Evolutionary conservation across 2,329 filamentous ascomycete species (phyloP).

Genomic region (Hortaea werneckii): DNA sequence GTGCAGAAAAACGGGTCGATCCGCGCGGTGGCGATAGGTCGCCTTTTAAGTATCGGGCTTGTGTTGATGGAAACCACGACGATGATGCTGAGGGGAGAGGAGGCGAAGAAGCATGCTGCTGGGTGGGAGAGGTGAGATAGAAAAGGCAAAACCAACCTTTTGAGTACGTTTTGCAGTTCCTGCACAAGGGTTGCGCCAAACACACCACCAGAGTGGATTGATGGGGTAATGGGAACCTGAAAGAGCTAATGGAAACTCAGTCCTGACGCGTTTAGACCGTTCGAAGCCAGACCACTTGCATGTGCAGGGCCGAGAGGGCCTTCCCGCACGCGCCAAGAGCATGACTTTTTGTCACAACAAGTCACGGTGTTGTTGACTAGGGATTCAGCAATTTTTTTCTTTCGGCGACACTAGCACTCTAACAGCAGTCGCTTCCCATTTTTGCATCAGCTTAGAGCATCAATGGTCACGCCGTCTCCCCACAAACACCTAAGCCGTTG

Average conservation of each 20-base stretch:
- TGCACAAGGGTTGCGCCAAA: background rate
- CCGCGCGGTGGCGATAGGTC: background rate
- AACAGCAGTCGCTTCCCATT: too few relatives aligned
- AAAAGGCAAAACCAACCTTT: background rate
- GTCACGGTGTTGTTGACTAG: too few relatives aligned
- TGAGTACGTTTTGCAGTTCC: background rate
- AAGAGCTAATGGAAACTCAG: background rate
- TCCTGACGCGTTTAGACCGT: background rate
- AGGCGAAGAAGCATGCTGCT: background rate
- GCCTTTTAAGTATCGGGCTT: background rate
- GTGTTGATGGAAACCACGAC: background rate
- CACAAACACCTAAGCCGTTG: too few relatives aligned
- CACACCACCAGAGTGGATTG: background rate
- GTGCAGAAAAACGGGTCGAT: slow-evolving; percentile 1
- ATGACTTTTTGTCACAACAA: too few relatives aligned
- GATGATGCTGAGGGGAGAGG: background rate
- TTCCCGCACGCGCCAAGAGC: too few relatives aligned
- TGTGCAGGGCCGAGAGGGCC: too few relatives aligned
- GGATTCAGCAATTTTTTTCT: too few relatives aligned
- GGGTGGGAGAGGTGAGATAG: background rate
- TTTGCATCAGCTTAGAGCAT: too few relatives aligned
- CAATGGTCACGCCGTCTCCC: too few relatives aligned
- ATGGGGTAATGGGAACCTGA: background rate
- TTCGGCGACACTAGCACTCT: too few relatives aligned
- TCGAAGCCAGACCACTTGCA: background rate